phyloP scores from a whole-genome alignment of 345 rosid species.

The Salix viminalis region DNA sequence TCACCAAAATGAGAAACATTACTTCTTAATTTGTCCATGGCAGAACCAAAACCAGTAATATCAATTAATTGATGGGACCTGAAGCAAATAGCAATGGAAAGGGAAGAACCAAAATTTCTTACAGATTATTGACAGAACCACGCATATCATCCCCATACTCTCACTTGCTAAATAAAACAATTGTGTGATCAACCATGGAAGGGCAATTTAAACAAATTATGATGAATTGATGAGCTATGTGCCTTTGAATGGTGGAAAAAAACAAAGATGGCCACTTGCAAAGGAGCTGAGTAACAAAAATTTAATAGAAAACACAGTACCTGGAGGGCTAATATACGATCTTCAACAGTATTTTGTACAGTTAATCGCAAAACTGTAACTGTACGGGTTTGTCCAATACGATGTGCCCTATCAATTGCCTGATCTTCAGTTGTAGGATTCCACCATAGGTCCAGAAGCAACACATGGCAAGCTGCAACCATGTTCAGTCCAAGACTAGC shows the following conservation, averaged over 20 bases:
- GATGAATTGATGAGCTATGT: neutral
- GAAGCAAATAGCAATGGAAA: neutral
- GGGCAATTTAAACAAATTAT: neutral
- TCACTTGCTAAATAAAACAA: neutral
- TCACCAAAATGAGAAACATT: neutral
- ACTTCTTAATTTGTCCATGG: neutral
- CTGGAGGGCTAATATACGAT: constrained; percentile 88
- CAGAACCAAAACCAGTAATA: neutral
- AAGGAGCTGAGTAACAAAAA: neutral
- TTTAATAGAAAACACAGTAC: constrained; percentile 26
- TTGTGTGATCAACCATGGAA: neutral
- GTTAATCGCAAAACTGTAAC: constrained; percentile 83
- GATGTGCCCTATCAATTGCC: constrained; percentile 97
- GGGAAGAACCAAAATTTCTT: neutral
- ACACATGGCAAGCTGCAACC: constrained; percentile 95
- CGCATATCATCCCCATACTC: neutral
- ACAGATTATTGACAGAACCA: neutral
- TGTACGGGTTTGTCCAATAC: constrained; percentile 90
- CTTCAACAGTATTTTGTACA: constrained; percentile 85
- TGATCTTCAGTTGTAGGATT: constrained; percentile 98
- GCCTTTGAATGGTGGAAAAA: neutral
- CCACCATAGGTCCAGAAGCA: constrained; percentile 95
- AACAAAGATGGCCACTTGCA: neutral
- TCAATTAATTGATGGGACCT: neutral
- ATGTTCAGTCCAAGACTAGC: constrained; percentile 96